Conservation (phyloP, 768 basidiomycete species). For the Suillus hirtellus region DNA sequence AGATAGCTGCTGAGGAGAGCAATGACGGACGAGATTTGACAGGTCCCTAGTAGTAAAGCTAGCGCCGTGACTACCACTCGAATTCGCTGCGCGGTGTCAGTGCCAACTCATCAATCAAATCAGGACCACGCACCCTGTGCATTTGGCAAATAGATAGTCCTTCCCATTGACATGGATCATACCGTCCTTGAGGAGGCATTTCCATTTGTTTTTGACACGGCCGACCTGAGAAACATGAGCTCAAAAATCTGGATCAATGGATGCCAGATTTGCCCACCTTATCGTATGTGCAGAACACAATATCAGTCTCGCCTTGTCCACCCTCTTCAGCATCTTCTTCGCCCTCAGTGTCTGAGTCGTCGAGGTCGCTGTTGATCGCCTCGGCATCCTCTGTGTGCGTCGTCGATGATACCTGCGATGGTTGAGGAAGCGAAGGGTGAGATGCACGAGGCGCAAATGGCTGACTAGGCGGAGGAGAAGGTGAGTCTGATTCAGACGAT, state of each 20-base stretch:
- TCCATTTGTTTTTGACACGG: conserved; percentile 99
- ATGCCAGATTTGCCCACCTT: conserved; percentile 58
- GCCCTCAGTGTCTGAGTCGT: conserved; percentile 88
- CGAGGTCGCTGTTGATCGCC: conserved; percentile 94
- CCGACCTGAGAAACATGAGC: conserved; percentile 64
- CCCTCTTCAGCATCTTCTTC: conserved; percentile 85
- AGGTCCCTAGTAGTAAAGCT: neutral
- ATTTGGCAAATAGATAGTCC: conserved; percentile 96
- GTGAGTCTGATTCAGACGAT: conserved; percentile 65
- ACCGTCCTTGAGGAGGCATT: conserved; percentile 95
- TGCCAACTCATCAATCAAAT: conserved; percentile 4
- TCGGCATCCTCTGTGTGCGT: conserved; percentile 60
- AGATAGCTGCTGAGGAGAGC: neutral
- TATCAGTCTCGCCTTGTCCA: conserved; percentile 75
- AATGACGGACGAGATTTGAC: neutral
- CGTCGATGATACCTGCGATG: conserved; percentile 39
- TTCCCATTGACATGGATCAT: conserved; percentile 97
- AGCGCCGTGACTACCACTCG: conserved; percentile 38
- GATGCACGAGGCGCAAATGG: conserved; percentile 67
- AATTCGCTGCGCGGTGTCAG: conserved; percentile 37
- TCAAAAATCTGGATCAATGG: conserved; percentile 1
- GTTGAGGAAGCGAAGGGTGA: conserved; percentile 78
- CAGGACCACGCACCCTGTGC: conserved; percentile 76
- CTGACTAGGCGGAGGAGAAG: conserved; percentile 63
- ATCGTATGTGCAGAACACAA: conserved; percentile 98